Evolutionary conservation across 2,329 filamentous ascomycete genomes (phyloP).

Genomic region (Fusarium coicis): DNA sequence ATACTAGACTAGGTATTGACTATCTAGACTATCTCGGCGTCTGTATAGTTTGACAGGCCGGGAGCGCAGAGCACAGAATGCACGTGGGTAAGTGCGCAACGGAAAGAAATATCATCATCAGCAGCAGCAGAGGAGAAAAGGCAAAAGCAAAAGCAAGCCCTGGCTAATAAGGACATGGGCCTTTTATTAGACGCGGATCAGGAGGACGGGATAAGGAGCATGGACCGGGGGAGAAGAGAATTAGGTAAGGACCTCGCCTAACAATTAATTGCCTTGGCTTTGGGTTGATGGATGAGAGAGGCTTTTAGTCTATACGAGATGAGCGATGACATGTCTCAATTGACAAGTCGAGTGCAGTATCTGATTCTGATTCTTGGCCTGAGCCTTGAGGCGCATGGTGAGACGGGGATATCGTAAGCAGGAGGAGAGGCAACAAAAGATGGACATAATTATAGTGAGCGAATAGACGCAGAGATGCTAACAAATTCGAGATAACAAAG

Average conservation of each 20-base stretch:
- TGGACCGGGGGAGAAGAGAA: slow-evolving; percentile 8
- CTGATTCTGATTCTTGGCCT: not conserved
- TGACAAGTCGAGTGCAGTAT: slow-evolving; percentile 8
- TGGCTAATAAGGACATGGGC: slow-evolving; percentile 20
- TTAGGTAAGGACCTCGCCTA: not conserved
- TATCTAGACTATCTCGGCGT: slow-evolving; percentile 5
- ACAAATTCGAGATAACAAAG: slow-evolving; percentile 9
- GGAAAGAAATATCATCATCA: not conserved
- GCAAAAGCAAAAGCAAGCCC: too few species aligned
- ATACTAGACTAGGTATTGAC: not conserved
- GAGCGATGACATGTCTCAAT: slow-evolving; percentile 22
- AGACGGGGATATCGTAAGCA: slow-evolving; percentile 18
- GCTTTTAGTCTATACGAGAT: slow-evolving; percentile 20
- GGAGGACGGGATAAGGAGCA: slow-evolving; percentile 26
- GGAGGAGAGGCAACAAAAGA: not conserved
- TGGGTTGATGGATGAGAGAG: not conserved
- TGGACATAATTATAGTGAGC: not conserved
- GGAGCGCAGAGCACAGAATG: slow-evolving; percentile 8
- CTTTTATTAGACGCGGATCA: slow-evolving; percentile 39
- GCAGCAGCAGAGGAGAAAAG: not conserved
- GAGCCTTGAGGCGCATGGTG: slow-evolving; percentile 9
- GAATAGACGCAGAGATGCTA: slow-evolving; percentile 1
- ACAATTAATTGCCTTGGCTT: not conserved
- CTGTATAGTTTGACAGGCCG: slow-evolving; percentile 28
- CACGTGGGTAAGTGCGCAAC: slow-evolving; percentile 20